Conservation (phyloP, 495 filamentous ascomycete genomes). For the Xylaria grammica region DNA sequence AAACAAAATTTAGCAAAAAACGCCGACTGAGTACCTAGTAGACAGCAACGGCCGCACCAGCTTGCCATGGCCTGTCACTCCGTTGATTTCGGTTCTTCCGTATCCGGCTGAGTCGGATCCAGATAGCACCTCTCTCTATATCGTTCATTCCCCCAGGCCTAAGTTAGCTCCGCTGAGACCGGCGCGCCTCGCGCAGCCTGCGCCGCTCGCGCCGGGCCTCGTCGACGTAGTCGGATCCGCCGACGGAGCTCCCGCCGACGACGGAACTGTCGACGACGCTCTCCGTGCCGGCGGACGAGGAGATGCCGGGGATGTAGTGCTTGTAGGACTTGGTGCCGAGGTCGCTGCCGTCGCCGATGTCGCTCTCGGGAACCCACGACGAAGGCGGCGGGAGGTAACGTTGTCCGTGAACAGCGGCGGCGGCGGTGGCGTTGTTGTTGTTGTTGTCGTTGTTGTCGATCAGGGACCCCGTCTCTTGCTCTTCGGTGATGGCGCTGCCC, state of each 20-base stretch:
- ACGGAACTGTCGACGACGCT: conserved; percentile 41
- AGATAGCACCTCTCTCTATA: too few species aligned
- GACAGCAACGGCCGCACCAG: too few species aligned
- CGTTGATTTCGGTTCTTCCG: too few species aligned
- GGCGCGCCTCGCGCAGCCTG: conserved; percentile 58
- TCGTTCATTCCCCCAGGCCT: too few species aligned
- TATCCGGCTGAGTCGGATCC: too few species aligned
- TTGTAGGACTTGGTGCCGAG: conserved; percentile 81
- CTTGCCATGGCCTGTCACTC: too few species aligned
- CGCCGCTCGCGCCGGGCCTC: conserved; percentile 52
- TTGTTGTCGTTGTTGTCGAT: conserved; percentile 9
- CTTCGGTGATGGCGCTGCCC: conserved; percentile 32
- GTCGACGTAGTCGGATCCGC: conserved; percentile 45
- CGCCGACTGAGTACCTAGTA: too few species aligned
- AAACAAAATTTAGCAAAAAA: background rate
- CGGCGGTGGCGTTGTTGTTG: conserved; percentile 24
- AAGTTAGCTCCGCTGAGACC: conserved; percentile 39
- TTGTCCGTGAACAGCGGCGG: too few species aligned
- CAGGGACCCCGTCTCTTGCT: conserved; percentile 27
- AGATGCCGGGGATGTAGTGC: conserved; percentile 78
- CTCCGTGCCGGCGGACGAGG: conserved; percentile 51
- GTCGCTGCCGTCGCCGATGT: conserved; percentile 60
- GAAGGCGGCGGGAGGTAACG: conserved; percentile 43
- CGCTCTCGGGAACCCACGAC: conserved; percentile 56
- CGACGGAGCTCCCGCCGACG: conserved; percentile 27